A percentile compares a stretch with the other conserved stretches of the same genome.
These are phyloP conservation scores for Seiridium unicorne DNA, from an alignment of 2,329 filamentous ascomycete species.

Conservation along the genomic window DNA sequence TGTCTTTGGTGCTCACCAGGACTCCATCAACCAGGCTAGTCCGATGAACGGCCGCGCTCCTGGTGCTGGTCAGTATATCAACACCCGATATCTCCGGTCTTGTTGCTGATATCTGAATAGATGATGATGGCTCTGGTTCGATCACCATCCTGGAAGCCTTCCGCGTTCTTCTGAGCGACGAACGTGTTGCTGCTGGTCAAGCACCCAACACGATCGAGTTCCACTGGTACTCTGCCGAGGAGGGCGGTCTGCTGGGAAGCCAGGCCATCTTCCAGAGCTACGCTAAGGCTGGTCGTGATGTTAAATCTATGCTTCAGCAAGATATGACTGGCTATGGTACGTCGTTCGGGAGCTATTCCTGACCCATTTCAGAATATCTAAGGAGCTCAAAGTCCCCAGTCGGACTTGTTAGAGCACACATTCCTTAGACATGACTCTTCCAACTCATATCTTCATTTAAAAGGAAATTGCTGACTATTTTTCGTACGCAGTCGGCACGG, in stretches of 20 bases:
- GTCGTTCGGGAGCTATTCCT: too few relatives aligned
- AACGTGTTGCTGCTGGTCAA: slow-evolving; percentile 60
- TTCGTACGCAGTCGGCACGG: slow-evolving; percentile 17
- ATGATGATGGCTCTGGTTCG: slow-evolving; percentile 75
- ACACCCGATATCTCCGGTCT: background rate
- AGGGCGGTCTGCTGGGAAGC: slow-evolving; percentile 74
- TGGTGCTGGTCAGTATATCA: slow-evolving; percentile 43
- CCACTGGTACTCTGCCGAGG: slow-evolving; percentile 84
- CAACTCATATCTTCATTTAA: too few relatives aligned
- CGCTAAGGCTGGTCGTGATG: slow-evolving; percentile 25
- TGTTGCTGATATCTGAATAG: slow-evolving; percentile 33
- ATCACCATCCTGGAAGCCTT: slow-evolving; percentile 80
- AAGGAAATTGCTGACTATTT: too few relatives aligned
- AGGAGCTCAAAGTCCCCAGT: too few relatives aligned
- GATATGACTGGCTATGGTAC: slow-evolving; percentile 40
- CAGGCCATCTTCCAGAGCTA: slow-evolving; percentile 48
- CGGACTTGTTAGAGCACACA: too few relatives aligned
- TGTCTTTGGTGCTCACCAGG: slow-evolving; percentile 76
- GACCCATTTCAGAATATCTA: too few relatives aligned
- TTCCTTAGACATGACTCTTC: too few relatives aligned
- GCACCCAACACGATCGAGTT: slow-evolving; percentile 77
- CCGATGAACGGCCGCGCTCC: slow-evolving; percentile 70
- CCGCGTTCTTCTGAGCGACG: slow-evolving; percentile 65
- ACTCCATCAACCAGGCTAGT: slow-evolving; percentile 75
- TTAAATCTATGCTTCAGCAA: slow-evolving; percentile 42